phyloP scores from a whole-genome alignment of 2,329 filamentous ascomycete genomes.

The Claviceps sp. region DNA sequence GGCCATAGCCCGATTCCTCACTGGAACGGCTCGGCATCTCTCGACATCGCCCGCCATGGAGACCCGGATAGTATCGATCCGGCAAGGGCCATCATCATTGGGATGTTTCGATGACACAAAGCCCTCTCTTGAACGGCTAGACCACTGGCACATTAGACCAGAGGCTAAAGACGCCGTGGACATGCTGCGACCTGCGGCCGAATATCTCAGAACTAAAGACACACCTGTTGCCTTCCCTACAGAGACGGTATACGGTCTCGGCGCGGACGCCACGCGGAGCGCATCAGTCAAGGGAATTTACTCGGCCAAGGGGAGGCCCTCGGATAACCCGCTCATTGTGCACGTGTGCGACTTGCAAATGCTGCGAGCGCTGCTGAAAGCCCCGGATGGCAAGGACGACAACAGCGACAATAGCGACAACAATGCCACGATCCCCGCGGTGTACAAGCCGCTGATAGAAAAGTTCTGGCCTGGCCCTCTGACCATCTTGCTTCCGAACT shows the following conservation, averaged over 20 bases:
- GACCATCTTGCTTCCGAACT: slow-evolving; percentile 76
- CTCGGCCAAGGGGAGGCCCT: slow-evolving; percentile 74
- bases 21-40: neutral
- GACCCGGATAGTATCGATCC: slow-evolving; percentile 26
- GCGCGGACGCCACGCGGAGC: slow-evolving; percentile 85
- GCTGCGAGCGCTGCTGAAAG: slow-evolving; percentile 46
- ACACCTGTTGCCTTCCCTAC: slow-evolving; percentile 89
- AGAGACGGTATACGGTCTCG: slow-evolving; percentile 92
- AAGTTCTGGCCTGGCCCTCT: slow-evolving; percentile 91
- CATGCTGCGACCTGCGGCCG: slow-evolving; percentile 49
- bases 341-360: slow-evolving; percentile 75
- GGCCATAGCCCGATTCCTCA: slow-evolving; percentile 5
- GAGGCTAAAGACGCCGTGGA: slow-evolving; percentile 19
- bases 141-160: slow-evolving; percentile 28
- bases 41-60: slow-evolving; percentile 19
- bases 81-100: slow-evolving; percentile 16
- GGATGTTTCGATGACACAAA: slow-evolving; percentile 20
- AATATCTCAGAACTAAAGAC: slow-evolving; percentile 49
- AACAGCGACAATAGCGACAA: slow-evolving; percentile 11
- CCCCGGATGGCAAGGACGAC: slow-evolving; percentile 4
- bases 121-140: slow-evolving; percentile 19
- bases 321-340: slow-evolving; percentile 90
- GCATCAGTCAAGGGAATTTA: slow-evolving; percentile 84
- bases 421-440: slow-evolving; percentile 45
- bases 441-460: slow-evolving; percentile 66